A percentile compares a stretch with the other conserved stretches of the same genome.
Evolutionary conservation across 495 filamentous ascomycete genomes (phyloP).

Genomic region (Staphylotrichum longicolle): DNA sequence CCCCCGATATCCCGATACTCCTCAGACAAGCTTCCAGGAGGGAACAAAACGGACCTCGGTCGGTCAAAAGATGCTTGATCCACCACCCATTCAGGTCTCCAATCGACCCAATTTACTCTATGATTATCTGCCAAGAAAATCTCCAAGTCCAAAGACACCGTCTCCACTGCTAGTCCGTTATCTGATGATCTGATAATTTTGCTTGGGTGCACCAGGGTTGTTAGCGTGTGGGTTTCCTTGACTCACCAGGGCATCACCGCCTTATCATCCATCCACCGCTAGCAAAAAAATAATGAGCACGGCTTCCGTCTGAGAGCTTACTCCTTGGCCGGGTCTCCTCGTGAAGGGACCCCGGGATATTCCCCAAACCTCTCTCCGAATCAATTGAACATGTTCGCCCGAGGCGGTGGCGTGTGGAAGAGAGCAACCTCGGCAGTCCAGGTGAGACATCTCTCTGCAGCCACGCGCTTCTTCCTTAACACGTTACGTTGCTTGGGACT

Average conservation of each 20-base stretch:
- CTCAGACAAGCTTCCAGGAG: no score
- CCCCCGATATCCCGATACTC: no score
- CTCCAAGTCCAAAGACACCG: no score
- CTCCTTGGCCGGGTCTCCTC: constrained; percentile 11
- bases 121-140: no score
- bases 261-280: neutral
- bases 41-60: no score
- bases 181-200: constrained; percentile 27
- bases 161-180: neutral
- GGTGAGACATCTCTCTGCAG: constrained; percentile 21
- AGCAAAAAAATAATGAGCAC: constrained; percentile 8
- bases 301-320: constrained; percentile 1
- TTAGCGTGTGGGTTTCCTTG: constrained; percentile 11
- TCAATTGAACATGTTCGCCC: constrained; percentile 22
- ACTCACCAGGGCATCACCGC: constrained; percentile 13
- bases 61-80: no score
- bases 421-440: constrained; percentile 26
- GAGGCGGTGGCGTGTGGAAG: constrained; percentile 26
- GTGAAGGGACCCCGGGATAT: constrained; percentile 12
- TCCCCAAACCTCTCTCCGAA: neutral
- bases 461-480: no score
- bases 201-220: constrained; percentile 10
- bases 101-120: no score
- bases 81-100: no score
- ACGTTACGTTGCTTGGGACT: no score